A percentile compares a stretch with the other conserved stretches of the same genome.
phyloP scores from a whole-genome alignment of 768 basidiomycete species.

The Russula virescens region DNA sequence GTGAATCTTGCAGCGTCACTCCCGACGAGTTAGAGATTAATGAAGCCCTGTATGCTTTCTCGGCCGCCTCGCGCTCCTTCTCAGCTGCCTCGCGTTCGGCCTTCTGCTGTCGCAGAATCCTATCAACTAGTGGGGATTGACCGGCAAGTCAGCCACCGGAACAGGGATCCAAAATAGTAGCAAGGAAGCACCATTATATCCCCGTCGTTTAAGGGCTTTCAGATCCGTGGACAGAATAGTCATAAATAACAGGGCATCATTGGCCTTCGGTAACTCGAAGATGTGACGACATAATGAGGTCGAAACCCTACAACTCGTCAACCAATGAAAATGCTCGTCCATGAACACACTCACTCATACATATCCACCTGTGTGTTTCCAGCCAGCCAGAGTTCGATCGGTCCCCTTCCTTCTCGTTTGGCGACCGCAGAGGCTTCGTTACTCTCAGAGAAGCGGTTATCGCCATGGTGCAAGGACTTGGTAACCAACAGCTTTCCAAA shows the following conservation, averaged over 20 bases:
- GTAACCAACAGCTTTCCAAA: constrained; percentile 60
- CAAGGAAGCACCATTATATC: constrained; percentile 64
- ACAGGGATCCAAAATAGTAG: background rate
- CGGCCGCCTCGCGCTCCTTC: constrained; percentile 50
- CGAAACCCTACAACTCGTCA: constrained; percentile 54
- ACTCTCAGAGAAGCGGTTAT: constrained; percentile 42
- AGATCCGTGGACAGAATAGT: constrained; percentile 92
- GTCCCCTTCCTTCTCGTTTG: constrained; percentile 43
- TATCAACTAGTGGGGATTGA: constrained; percentile 56
- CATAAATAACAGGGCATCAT: constrained; percentile 87
- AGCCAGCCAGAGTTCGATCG: constrained; percentile 76
- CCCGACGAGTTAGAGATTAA: constrained; percentile 21
- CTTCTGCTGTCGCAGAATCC: constrained; percentile 81
- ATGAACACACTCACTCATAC: constrained; percentile 68
- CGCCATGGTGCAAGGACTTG: constrained; percentile 54
- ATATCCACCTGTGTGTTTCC: constrained; percentile 74
- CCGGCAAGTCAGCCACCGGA: constrained; percentile 23
- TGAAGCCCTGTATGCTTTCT: constrained; percentile 39
- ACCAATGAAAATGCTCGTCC: background rate
- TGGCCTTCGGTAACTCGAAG: constrained; percentile 72
- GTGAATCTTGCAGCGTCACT: constrained; percentile 7
- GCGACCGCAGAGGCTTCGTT: constrained; percentile 75
- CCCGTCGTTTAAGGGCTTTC: constrained; percentile 70
- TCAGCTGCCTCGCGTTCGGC: constrained; percentile 56
- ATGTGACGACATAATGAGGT: constrained; percentile 74